A percentile compares a stretch with the other conserved stretches of the same genome.
These are phyloP conservation scores for Pseudocohnilembus persalinus DNA, from an alignment of 169 alveolate species.

Conservation along the genomic window DNA sequence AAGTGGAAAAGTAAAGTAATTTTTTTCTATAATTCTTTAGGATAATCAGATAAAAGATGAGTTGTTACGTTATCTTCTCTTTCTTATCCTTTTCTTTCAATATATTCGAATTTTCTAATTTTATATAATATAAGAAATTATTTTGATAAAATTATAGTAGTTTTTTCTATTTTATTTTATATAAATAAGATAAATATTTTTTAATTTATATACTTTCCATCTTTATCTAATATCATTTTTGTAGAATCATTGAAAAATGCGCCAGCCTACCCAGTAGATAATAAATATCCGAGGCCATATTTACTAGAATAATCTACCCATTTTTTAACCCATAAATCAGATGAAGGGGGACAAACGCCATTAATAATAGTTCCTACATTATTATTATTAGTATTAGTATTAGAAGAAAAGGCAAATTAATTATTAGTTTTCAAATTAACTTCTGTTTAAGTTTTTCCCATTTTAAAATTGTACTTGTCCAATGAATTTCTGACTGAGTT, in stretches of 20 bases:
- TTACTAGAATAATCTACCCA: slow-evolving; percentile 85
- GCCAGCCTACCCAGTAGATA: slow-evolving; percentile 67
- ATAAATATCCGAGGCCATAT: slow-evolving; percentile 81
- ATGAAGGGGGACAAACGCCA: not conserved
- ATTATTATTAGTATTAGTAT: not conserved
- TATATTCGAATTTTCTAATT: slow-evolving; percentile 63
- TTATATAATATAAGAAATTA: slow-evolving; percentile 8
- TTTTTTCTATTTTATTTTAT: slow-evolving; percentile 16
- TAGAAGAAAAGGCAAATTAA: not conserved
- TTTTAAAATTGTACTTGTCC: not conserved
- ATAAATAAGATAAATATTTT: slow-evolving; percentile 19
- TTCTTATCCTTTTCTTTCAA: slow-evolving; percentile 62
- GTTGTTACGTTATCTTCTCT: slow-evolving; percentile 59
- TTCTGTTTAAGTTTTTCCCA: not conserved
- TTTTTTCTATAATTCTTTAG: slow-evolving; percentile 71
- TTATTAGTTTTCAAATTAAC: not conserved
- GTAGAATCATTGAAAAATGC: slow-evolving; percentile 77
- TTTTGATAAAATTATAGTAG: not conserved
- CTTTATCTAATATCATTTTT: slow-evolving; percentile 61
- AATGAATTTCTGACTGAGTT: not conserved
- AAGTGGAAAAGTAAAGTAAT: slow-evolving; percentile 78
- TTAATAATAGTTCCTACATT: not conserved
- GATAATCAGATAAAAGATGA: slow-evolving; percentile 52
- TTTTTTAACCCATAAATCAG: slow-evolving; percentile 68
- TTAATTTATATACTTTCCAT: slow-evolving; percentile 27